Conservation (phyloP, 208 protist genomes). For the Wallacemonas sp. region DNA sequence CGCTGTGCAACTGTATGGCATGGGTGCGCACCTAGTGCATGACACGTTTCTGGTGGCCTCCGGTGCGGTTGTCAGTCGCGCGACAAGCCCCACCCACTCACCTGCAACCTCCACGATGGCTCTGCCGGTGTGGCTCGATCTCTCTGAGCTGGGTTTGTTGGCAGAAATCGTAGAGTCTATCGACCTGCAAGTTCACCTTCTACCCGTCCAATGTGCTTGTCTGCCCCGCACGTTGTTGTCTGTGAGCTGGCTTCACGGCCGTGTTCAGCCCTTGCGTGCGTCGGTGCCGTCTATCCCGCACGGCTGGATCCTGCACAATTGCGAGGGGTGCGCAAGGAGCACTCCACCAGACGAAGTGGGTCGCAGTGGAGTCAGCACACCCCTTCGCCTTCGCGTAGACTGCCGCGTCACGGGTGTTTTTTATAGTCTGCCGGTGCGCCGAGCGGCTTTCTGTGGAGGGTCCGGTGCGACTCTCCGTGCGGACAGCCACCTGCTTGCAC, state of each 20-base stretch:
- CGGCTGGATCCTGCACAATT: constrained; percentile 11
- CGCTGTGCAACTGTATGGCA: not conserved
- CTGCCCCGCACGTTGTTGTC: not conserved
- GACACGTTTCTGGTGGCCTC: not conserved
- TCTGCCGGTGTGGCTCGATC: not conserved
- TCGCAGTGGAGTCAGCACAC: constrained; percentile 17
- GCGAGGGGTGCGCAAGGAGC: constrained; percentile 14
- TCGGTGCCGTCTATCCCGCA: no score
- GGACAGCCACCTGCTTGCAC: no score
- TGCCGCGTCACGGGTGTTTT: constrained; percentile 42
- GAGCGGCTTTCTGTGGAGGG: constrained; percentile 3
- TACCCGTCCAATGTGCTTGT: no score
- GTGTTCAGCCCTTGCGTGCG: not conserved
- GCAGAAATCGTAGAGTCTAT: not conserved
- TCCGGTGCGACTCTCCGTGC: no score
- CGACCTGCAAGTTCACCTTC: not conserved
- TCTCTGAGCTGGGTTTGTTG: not conserved
- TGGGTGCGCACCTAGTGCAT: not conserved
- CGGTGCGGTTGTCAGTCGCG: not conserved
- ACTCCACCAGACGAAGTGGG: not conserved
- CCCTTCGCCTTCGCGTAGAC: constrained; percentile 2
- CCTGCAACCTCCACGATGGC: no score
- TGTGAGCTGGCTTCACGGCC: not conserved
- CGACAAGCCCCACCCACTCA: no score
- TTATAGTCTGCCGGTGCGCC: constrained; percentile 43